phyloP scores from a whole-genome alignment of 2,329 filamentous ascomycete species.

The Diplodia seriata region DNA sequence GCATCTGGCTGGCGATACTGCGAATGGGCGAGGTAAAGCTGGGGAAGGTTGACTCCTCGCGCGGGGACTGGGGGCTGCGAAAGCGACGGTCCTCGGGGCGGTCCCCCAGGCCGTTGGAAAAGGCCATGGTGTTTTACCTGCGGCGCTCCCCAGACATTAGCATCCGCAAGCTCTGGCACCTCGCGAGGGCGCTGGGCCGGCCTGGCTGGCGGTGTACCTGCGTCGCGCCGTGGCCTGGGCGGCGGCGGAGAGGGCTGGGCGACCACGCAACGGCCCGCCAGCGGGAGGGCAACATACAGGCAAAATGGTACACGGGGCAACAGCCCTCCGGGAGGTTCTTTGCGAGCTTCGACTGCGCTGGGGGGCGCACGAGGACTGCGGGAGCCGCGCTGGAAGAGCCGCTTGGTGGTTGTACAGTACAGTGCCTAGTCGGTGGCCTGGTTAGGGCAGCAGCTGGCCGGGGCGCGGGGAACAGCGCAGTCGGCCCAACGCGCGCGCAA shows the following conservation, averaged over 20 bases:
- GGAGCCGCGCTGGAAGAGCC: constrained; percentile 25
- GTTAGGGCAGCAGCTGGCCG: constrained; percentile 29
- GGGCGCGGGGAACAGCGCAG: constrained; percentile 23
- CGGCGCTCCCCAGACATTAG: constrained; percentile 24
- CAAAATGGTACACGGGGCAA: constrained; percentile 28
- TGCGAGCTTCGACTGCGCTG: constrained; percentile 13
- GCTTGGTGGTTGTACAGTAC: constrained; percentile 32
- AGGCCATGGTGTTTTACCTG: constrained; percentile 61
- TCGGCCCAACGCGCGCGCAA: constrained; percentile 16
- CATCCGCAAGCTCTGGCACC: constrained; percentile 7
- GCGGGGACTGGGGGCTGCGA: constrained; percentile 76
- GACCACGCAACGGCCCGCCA: not conserved
- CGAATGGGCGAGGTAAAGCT: constrained; percentile 75
- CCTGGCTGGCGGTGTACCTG: constrained; percentile 19
- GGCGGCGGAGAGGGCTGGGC: constrained; percentile 9
- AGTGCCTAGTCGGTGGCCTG: constrained; percentile 26
- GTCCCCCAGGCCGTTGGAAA: constrained; percentile 67
- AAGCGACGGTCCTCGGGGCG: constrained; percentile 82
- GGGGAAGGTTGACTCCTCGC: constrained; percentile 74
- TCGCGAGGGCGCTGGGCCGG: constrained; percentile 14
- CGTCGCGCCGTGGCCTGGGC: constrained; percentile 11
- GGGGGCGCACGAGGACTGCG: constrained; percentile 26
- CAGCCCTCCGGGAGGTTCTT: constrained; percentile 19
- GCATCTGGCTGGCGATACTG: constrained; percentile 68
- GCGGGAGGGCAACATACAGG: constrained; percentile 21